These are phyloP conservation scores for Centaurea solstitialis DNA, from an alignment of 129 eudicot species.

Conservation along the genomic window DNA sequence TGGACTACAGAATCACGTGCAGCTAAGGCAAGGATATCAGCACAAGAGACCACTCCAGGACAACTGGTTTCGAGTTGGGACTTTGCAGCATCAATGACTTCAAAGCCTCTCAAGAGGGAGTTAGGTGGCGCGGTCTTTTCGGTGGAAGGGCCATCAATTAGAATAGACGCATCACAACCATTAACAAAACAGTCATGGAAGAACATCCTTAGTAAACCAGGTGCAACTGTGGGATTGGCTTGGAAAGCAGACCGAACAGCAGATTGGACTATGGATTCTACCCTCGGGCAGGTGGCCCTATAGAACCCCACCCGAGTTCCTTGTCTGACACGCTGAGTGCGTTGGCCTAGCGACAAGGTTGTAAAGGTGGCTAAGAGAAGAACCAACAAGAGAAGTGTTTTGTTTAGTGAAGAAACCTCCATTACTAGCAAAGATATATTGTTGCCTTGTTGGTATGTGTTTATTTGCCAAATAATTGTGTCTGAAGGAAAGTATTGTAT, in stretches of 20 bases:
- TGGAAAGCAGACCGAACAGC: not conserved
- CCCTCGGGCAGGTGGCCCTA: not conserved
- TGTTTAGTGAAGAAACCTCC: not conserved
- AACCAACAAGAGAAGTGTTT: not conserved
- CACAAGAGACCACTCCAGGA: not conserved
- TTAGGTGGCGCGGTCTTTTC: slow-evolving; percentile 47
- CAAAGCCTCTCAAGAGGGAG: not conserved
- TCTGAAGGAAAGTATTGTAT: not conserved
- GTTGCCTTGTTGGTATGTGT: not conserved
- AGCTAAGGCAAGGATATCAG: slow-evolving; percentile 31
- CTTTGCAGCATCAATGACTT: not conserved
- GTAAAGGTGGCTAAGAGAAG: not conserved
- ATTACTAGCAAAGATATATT: not conserved
- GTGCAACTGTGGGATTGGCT: not conserved
- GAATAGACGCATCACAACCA: slow-evolving; percentile 72
- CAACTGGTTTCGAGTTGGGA: not conserved
- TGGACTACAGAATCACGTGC: slow-evolving; percentile 52
- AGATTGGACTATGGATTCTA: not conserved
- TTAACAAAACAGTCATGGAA: slow-evolving; percentile 66
- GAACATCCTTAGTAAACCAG: not conserved
- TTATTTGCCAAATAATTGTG: not conserved
- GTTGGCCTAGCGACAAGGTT: slow-evolving; percentile 33
- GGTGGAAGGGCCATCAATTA: slow-evolving; percentile 43
- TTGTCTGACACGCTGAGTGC: not conserved
- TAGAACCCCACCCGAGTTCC: slow-evolving; percentile 29